phyloP scores from a whole-genome alignment of 768 basidiomycete genomes.

The Mycena sanguinolenta region DNA sequence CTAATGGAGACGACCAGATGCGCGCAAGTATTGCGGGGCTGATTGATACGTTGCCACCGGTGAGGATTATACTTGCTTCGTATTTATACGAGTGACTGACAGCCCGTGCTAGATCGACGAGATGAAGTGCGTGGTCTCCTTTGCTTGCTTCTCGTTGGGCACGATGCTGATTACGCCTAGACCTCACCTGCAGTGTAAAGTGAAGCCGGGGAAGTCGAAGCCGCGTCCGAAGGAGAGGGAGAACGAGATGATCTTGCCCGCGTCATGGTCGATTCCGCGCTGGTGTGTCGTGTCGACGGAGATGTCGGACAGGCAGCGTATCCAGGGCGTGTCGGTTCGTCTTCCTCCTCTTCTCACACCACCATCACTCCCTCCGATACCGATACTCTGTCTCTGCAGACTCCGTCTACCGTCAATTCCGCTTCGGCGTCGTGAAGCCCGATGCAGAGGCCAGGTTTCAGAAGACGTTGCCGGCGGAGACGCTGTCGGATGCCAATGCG shows the following conservation, averaged over 20 bases:
- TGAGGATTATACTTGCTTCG: conserved; percentile 31
- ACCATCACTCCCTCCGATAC: not conserved
- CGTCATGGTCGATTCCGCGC: conserved; percentile 75
- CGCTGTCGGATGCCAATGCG: conserved; percentile 55
- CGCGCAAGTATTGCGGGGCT: conserved; percentile 34
- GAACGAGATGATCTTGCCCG: conserved; percentile 60
- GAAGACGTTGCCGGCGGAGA: conserved; percentile 56
- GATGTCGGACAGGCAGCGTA: conserved; percentile 65
- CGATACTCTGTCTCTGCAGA: conserved; percentile 53
- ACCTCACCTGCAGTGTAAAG: conserved; percentile 52
- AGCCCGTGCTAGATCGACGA: conserved; percentile 16
- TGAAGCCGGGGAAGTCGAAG: conserved; percentile 63
- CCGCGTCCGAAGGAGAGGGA: conserved; percentile 66
- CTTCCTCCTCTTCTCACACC: not conserved
- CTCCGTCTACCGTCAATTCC: conserved; percentile 70
- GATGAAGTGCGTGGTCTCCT: conserved; percentile 14
- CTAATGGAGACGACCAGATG: conserved; percentile 27
- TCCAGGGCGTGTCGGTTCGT: conserved; percentile 67
- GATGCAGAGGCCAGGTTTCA: conserved; percentile 79
- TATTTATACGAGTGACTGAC: not conserved
- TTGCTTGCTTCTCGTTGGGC: no score
- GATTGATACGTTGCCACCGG: conserved; percentile 48
- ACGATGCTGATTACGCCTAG: not conserved
- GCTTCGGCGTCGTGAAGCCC: conserved; percentile 79
- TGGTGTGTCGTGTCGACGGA: conserved; percentile 83